Evolutionary conservation across 768 basidiomycete species (phyloP), one percentile per base, ranked within the genome.

Genomic region (Dictyophora rubrovolvata): DNA sequence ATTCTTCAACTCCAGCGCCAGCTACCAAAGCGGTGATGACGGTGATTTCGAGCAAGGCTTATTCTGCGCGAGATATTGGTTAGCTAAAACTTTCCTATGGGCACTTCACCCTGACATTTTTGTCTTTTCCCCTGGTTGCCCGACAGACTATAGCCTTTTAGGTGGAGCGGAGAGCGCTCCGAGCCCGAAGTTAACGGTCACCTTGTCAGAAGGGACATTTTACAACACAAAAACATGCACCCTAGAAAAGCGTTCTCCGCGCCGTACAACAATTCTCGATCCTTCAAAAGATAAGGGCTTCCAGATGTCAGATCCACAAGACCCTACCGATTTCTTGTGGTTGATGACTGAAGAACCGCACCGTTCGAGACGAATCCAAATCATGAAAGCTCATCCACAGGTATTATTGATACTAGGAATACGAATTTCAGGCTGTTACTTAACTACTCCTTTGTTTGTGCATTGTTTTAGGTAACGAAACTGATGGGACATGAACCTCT

Each of bases 271-370:
- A 49, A 70, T 79, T 53, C 64, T 71, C 1, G 70, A 71, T n/a
- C 74, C 76, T 2, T 53, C 52, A 33, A 72, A 69, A 1, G 63
- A 54, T 5, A 63, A 77, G 48, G 73, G 75, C 60, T 69, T 72
- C 2, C 70, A 79, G 65, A 70, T 75, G 18, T 76, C 72, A 5
- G 82, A 82, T 1, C 86, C 86, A 0, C 84, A 85, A 68, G 84
- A 93, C 65, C 87, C 89, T 1, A 70, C 76, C 0, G 95, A 98
- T 65, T 98, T 96, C 66, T 77, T 97, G 33, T 99, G 96, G 96
- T 68, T 94, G 49, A 89, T 97, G 85, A 96, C 92, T 0, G 96
- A 99, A 72, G 96, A 99, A 68, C 96, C 96, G 2, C 96, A 99
- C 71, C 82, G 95, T 53, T 84, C 85, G 16, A 75, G 96, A 56